Base-by-base conservation (phyloP, 345 rosid genomes). In the Dipteronia dyeriana region DNA sequence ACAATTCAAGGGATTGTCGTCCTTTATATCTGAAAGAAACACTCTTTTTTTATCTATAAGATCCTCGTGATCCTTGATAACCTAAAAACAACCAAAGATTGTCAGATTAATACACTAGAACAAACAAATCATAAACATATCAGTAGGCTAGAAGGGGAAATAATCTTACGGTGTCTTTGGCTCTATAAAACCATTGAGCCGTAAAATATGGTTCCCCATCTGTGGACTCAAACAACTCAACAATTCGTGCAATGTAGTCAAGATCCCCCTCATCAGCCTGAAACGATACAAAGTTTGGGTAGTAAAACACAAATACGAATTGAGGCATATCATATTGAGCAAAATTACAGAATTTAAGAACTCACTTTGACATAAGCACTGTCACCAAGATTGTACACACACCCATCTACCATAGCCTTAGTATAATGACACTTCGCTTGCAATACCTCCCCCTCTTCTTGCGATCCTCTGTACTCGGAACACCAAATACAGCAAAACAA, bases 1-100 rank as follows among this genome's bases (percentile, higher is more conserved):
- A 69, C 88, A 86, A 60, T 75, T 60, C 16, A 88, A 81, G 7
- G 80, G 89, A 71, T 86, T 88, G 26, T 88, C 89, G 75, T 86
- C 82, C 68, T 63, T 77, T 7, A 82, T 75, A 49, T 86, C 85
- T 0, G 89, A 86, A 10, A 88, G 78, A 74, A 88, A 88, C 2
- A 86, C 84, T 39, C 86, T 72, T 9, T 45, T 86, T 9, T 59
- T 22, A 13, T 88, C 84, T 25, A 70, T 64, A 23, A 68, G 66
- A 14, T 70, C 0, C 1, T 68, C 74, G 71, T 69, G 68, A 4
- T 65, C 49, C 70, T 83, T 25, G 20, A 87, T 85, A 12, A 87
- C 85, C 90, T 87, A 73, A 8, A 56, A 45, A 70, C 13, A 70
- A 22, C 2, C 5, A 54, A 69, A 68, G 5, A 17, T 51, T 60